Evolutionary conservation across 352 stramenopile genomes (phyloP).

Genomic region (Phytophthora melonis): DNA sequence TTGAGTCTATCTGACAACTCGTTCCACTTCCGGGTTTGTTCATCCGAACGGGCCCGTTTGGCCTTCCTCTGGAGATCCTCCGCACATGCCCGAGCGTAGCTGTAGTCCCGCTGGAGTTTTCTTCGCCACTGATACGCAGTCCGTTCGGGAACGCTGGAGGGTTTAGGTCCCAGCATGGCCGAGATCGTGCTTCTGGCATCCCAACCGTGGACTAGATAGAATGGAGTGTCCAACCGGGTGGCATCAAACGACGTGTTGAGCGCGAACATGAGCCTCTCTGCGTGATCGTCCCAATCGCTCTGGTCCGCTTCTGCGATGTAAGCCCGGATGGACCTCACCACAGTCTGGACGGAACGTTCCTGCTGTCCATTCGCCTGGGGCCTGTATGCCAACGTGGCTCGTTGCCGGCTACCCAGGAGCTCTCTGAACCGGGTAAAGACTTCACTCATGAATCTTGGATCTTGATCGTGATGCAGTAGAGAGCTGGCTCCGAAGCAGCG

Average conservation of each 20-base stretch:
- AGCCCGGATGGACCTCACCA: not conserved
- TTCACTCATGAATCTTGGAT: not conserved
- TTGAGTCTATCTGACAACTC: too few relatives aligned
- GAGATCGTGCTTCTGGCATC: not conserved
- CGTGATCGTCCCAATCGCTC: not conserved
- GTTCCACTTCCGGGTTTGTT: too few relatives aligned
- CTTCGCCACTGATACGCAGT: too few relatives aligned
- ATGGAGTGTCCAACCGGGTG: not conserved
- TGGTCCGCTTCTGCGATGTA: not conserved
- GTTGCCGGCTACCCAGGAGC: not conserved
- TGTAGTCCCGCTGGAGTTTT: too few relatives aligned
- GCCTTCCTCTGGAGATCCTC: too few relatives aligned
- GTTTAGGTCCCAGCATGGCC: too few relatives aligned
- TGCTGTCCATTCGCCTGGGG: not conserved
- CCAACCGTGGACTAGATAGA: not conserved
- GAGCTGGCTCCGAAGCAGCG: not conserved
- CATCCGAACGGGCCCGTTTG: too few relatives aligned
- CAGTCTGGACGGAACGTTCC: not conserved
- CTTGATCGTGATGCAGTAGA: not conserved
- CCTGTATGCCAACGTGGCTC: not conserved
- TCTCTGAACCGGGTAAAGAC: not conserved
- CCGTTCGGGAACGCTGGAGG: too few relatives aligned
- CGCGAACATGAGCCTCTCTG: not conserved
- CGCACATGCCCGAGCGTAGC: too few relatives aligned
- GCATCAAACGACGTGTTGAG: not conserved